Percentiles rank a stretch among this genome's conserved stretches.
Evolutionary conservation across 805 yeast species (phyloP).

Genomic region (Suhomyces sp.): DNA sequence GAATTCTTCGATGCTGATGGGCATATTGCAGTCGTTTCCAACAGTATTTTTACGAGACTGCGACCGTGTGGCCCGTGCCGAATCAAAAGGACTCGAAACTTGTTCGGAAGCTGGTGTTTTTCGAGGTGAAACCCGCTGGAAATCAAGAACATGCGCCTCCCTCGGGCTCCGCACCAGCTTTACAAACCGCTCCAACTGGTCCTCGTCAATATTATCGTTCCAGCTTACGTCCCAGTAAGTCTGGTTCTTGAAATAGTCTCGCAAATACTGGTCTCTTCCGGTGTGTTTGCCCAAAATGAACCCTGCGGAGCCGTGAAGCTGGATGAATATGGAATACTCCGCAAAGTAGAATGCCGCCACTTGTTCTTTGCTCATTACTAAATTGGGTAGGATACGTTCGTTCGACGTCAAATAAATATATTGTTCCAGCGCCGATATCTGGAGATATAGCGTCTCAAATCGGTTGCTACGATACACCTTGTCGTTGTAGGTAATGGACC

Average conservation of each 20-base stretch:
- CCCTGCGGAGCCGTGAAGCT: slow-evolving; percentile 5
- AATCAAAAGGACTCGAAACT: not conserved
- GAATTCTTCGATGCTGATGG: not conserved
- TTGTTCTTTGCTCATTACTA: slow-evolving; percentile 4
- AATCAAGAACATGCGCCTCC: not conserved
- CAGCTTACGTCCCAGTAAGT: slow-evolving; percentile 2
- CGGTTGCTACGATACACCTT: not conserved
- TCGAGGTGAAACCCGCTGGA: not conserved
- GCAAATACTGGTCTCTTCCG: slow-evolving; percentile 6
- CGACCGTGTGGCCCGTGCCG: not conserved
- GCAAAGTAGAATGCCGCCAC: slow-evolving; percentile 6
- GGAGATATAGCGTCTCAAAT: not conserved
- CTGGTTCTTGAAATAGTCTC: slow-evolving; percentile 5
- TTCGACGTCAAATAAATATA: slow-evolving; percentile 4
- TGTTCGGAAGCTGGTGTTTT: not conserved
- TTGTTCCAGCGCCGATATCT: slow-evolving; percentile 1
- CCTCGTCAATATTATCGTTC: not conserved
- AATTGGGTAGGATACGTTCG: slow-evolving; percentile 2
- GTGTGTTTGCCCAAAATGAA: slow-evolving; percentile 5
- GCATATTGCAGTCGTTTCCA: not conserved
- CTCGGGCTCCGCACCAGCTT: not conserved
- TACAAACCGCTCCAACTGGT: not conserved
- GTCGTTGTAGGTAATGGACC: slow-evolving; percentile 2
- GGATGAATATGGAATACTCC: slow-evolving; percentile 5
- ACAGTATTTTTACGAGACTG: not conserved